Evolutionary conservation across 495 filamentous ascomycete species (phyloP).

Genomic region (Neurospora sp.): DNA sequence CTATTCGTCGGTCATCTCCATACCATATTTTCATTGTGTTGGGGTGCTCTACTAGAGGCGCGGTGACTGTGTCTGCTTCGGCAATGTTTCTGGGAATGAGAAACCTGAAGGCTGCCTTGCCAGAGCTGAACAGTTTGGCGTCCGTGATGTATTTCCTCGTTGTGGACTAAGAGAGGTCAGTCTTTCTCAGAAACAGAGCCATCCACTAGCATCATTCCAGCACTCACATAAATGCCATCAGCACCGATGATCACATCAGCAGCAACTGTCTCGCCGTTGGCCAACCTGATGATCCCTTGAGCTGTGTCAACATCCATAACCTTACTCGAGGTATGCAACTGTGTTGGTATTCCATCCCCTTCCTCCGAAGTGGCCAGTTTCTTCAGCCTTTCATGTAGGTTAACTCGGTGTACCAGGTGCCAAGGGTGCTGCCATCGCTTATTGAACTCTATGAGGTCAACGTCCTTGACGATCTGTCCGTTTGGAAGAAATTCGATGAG

Average conservation of each 20-base stretch:
- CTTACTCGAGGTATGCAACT: constrained; percentile 33
- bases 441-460: constrained; percentile 29
- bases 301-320: constrained; percentile 36
- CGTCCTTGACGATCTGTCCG: constrained; percentile 18
- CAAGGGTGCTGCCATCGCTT: constrained; percentile 39
- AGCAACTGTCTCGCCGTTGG: constrained; percentile 20
- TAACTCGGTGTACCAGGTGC: constrained; percentile 42
- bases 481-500: constrained; percentile 25
- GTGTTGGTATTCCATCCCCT: constrained; percentile 27
- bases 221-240: constrained; percentile 29
- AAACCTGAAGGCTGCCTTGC: constrained; percentile 55
- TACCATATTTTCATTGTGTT: constrained; percentile 43
- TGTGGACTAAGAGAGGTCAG: constrained; percentile 14
- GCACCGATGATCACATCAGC: constrained; percentile 35
- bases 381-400: constrained; percentile 40
- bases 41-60: constrained; percentile 25
- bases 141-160: constrained; percentile 22
- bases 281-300: constrained; percentile 31
- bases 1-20: constrained; percentile 39
- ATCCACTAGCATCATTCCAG: neutral
- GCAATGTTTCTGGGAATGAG: constrained; percentile 37
- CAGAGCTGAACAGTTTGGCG: constrained; percentile 34
- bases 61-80: constrained; percentile 37
- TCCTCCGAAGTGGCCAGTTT: constrained; percentile 29
- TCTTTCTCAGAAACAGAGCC: neutral